Evolutionary conservation across 2,329 filamentous ascomycete genomes (phyloP).

Genomic region (Aureobasidium sp.): DNA sequence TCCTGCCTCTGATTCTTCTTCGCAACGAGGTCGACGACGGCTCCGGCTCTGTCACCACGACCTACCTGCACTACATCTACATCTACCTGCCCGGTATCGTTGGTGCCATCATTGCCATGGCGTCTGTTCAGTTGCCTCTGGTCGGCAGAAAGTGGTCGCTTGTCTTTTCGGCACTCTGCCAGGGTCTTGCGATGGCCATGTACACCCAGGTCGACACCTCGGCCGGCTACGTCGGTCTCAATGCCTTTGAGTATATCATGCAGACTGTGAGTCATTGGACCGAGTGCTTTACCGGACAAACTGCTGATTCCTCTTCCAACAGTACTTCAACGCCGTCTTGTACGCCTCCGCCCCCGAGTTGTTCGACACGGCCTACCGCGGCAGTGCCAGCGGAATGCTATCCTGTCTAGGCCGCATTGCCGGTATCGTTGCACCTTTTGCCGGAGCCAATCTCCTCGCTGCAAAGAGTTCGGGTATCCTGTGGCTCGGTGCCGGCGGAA

Average conservation of each 20-base stretch:
- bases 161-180: slow-evolving; percentile 37
- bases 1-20: slow-evolving; percentile 45
- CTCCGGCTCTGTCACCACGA: slow-evolving; percentile 37
- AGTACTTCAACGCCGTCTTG: slow-evolving; percentile 38
- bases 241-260: slow-evolving; percentile 48
- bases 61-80: slow-evolving; percentile 48
- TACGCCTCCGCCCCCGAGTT: slow-evolving; percentile 48
- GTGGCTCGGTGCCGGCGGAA: slow-evolving; percentile 15
- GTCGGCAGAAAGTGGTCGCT: slow-evolving; percentile 43
- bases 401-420: slow-evolving; percentile 54
- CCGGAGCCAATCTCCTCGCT: slow-evolving; percentile 30
- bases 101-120: slow-evolving; percentile 42
- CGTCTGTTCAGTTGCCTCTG: slow-evolving; percentile 24
- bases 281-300: too few species aligned
- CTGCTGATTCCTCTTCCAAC: slow-evolving; percentile 33
- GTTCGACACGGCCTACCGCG: slow-evolving; percentile 46
- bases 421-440: slow-evolving; percentile 51
- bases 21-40: slow-evolving; percentile 41
- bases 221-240: slow-evolving; percentile 43
- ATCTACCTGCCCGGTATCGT: slow-evolving; percentile 49
- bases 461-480: not conserved
- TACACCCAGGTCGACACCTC: slow-evolving; percentile 40
- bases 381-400: slow-evolving; percentile 49
- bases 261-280: slow-evolving; percentile 31
- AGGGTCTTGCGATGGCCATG: slow-evolving; percentile 40